Conservation (phyloP, 2,329 filamentous ascomycete species). For the Cordyceps fumosorosea region DNA sequence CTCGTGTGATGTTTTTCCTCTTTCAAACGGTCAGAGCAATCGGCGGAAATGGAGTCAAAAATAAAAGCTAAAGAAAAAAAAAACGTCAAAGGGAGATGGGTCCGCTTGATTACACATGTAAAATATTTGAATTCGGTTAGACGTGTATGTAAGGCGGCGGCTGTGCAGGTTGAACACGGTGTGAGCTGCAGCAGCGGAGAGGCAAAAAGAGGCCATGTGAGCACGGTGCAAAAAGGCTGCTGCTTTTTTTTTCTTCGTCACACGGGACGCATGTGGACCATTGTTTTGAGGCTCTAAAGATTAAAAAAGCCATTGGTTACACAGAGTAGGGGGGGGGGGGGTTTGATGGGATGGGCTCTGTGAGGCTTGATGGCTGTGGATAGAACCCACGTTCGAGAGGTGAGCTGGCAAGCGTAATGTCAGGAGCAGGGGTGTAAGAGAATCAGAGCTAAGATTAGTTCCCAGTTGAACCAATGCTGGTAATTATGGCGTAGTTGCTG, state of each 20-base stretch:
- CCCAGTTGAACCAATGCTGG: not conserved
- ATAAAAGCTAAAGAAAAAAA: not conserved
- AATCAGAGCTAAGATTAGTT: not conserved
- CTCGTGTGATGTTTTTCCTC: not conserved
- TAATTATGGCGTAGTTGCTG: not conserved
- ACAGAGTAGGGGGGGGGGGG: not conserved
- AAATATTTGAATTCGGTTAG: not conserved
- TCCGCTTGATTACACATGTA: not conserved
- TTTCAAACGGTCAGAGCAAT: too few relatives aligned
- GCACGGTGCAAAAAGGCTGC: not conserved
- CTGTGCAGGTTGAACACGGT: not conserved
- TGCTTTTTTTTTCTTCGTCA: too few relatives aligned
- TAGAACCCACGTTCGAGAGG: not conserved
- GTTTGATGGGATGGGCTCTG: not conserved
- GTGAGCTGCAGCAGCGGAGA: not conserved
- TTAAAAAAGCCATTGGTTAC: not conserved
- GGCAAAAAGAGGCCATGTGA: not conserved
- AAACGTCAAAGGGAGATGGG: not conserved
- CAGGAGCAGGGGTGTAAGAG: not conserved
- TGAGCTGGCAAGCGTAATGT: not conserved
- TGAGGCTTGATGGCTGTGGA: not conserved
- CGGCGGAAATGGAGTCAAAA: too few relatives aligned
- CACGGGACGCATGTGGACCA: not conserved
- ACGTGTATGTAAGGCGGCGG: not conserved
- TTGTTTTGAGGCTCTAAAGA: not conserved